Base-by-base conservation (phyloP, 768 basidiomycete species). In the Boletus speciosus region DNA sequence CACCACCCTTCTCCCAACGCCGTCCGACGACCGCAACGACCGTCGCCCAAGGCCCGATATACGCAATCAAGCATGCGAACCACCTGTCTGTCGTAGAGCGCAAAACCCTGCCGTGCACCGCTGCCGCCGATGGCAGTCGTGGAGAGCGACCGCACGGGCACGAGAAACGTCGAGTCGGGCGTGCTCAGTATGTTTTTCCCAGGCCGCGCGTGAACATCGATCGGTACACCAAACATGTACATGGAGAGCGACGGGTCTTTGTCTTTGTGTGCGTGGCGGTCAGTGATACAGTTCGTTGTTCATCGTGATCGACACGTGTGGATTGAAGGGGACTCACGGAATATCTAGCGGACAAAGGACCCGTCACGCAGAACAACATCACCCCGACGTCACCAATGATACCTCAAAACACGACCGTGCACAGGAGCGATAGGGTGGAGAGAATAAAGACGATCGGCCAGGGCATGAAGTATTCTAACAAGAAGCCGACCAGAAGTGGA, bases 361-460 rank as follows among this genome's bases (percentile, higher is more conserved):
- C 44, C 29, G 35, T 36, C 35, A 36, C 35, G 35, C 35, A 6
- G 15, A 16, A 36, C 15, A 46, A 15, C 51, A 38, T 52, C 19
- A 52, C 43, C 8, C 51, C 42, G 19, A 46, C 44, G 21, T 31
- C 37, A 5, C 51, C 51, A 4, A 52, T 52, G 5, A 37, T 31
- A 39, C 51, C 51, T 37, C 44, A 46, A 44, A 52, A 44, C 12
- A 51, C 42, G 15, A 37, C 14, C 12, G 42, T 51, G 25, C 37
- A 39, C 19, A 32, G 7, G 9, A 46, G 31, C 19, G 51, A 46
- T 9, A 52, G 9, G 27, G 16, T 4, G 21, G 37, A 52, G 21
- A 52, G 19, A 29, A 52, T 39, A 11, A 37, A 46, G 3, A 44
- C 51, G n/a, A 52, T 52, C 16, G 43, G 51, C 43, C 51, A 44